These are phyloP conservation scores for Monilinia fructigena DNA, from an alignment of 2,329 filamentous ascomycete genomes.

Conservation along the genomic window DNA sequence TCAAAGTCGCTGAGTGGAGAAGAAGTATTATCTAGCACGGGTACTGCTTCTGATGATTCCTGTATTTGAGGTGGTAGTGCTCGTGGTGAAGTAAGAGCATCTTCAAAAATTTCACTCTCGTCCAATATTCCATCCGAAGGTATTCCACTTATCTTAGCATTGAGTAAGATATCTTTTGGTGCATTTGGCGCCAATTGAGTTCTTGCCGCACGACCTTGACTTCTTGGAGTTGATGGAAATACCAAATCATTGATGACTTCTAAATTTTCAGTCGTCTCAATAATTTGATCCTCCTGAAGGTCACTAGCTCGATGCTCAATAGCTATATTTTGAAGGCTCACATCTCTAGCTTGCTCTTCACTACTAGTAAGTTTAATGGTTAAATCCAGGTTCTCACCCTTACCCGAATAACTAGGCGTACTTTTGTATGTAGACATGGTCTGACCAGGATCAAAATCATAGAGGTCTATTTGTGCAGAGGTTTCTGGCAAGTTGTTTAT, in stretches of 20 bases:
- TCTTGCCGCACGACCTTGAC: background rate
- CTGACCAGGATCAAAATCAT: slow-evolving; percentile 23
- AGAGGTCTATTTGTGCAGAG: slow-evolving; percentile 33
- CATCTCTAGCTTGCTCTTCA: slow-evolving; percentile 18
- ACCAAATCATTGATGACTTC: background rate
- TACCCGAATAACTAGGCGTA: slow-evolving; percentile 6
- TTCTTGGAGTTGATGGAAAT: slow-evolving; percentile 22
- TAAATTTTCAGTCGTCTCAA: background rate
- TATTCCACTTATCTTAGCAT: slow-evolving; percentile 49
- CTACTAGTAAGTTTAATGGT: slow-evolving; percentile 20
- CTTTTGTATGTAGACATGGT: slow-evolving; percentile 30
- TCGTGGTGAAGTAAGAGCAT: slow-evolving; percentile 34
- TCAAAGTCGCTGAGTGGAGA: slow-evolving; percentile 35
- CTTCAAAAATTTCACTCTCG: slow-evolving; percentile 33
- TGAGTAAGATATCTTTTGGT: slow-evolving; percentile 43
- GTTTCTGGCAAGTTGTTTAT: slow-evolving; percentile 23
- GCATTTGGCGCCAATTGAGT: slow-evolving; percentile 22
- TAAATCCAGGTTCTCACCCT: slow-evolving; percentile 5
- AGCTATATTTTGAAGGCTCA: slow-evolving; percentile 7
- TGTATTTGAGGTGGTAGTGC: slow-evolving; percentile 5
- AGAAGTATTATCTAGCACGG: slow-evolving; percentile 16
- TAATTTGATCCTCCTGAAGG: background rate
- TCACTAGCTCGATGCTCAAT: slow-evolving; percentile 1
- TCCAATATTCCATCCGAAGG: slow-evolving; percentile 34
- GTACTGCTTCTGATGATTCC: background rate